Conservation (phyloP, 441 rosid genomes). For the Mallotus japonicus region DNA sequence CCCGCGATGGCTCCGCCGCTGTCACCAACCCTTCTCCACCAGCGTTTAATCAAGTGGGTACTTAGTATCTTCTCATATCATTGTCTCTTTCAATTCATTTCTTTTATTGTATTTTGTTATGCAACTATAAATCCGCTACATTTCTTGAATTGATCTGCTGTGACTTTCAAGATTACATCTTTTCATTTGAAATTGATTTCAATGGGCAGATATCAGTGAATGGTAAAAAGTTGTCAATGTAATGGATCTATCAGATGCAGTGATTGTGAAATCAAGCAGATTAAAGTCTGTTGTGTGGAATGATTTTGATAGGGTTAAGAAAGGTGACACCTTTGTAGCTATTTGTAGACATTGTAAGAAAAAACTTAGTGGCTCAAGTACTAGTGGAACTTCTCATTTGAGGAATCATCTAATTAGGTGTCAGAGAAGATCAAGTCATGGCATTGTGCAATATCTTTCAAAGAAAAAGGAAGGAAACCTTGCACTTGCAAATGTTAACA, state of each 20-base stretch:
- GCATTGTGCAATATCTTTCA: slow-evolving; percentile 69
- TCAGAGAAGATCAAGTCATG: slow-evolving; percentile 68
- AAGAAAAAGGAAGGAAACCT: slow-evolving; percentile 66
- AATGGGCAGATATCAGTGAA: slow-evolving; percentile 9
- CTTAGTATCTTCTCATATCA: not conserved
- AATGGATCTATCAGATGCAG: slow-evolving; percentile 20
- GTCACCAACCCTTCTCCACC: not conserved
- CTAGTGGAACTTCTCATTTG: slow-evolving; percentile 92
- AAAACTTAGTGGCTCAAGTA: slow-evolving; percentile 94
- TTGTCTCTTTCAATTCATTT: not conserved
- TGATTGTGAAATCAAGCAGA: slow-evolving; percentile 64
- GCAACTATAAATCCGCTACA: not conserved
- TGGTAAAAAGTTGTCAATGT: not conserved
- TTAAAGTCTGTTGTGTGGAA: slow-evolving; percentile 95
- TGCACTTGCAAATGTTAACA: slow-evolving; percentile 47
- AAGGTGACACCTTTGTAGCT: slow-evolving; percentile 86
- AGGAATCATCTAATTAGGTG: slow-evolving; percentile 92
- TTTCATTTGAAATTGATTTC: not conserved
- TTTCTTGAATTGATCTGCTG: too few species aligned
- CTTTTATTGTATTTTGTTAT: not conserved
- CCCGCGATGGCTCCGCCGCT: not conserved
- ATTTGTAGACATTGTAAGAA: slow-evolving; percentile 87
- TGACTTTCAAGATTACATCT: not conserved
- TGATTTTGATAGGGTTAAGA: slow-evolving; percentile 86
- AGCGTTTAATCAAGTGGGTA: slow-evolving; percentile 7